These are phyloP conservation scores for Talaromyces ruber DNA, from an alignment of 495 filamentous ascomycete species.

Conservation along the genomic window DNA sequence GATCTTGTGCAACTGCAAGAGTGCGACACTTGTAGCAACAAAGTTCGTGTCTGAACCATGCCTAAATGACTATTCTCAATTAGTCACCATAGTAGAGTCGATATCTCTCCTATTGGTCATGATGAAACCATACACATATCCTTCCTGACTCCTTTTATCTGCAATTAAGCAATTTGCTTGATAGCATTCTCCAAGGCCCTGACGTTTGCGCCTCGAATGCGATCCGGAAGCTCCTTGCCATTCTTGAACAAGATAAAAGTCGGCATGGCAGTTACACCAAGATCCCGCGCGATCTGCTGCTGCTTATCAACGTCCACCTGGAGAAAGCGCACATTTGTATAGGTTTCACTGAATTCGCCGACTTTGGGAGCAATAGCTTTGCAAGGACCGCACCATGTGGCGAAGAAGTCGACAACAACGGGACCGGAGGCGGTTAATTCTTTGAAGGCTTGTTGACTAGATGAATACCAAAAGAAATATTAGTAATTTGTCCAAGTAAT, in stretches of 20 bases:
- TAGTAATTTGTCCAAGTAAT: neutral
- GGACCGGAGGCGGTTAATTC: constrained; percentile 42
- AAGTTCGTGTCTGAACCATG: neutral
- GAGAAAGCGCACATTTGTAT: constrained; percentile 56
- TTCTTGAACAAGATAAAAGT: constrained; percentile 77
- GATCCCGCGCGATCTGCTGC: constrained; percentile 59
- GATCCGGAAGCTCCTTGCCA: constrained; percentile 58
- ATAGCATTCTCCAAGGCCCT: constrained; percentile 40
- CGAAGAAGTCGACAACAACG: constrained; percentile 34
- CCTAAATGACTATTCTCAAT: neutral
- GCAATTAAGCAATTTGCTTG: constrained; percentile 45
- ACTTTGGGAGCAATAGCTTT: constrained; percentile 62
- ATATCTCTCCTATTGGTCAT: neutral
- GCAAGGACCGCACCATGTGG: constrained; percentile 61
- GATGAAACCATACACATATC: neutral
- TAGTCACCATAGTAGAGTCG: neutral
- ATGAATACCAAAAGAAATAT: neutral
- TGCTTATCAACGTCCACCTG: constrained; percentile 86
- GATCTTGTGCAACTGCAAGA: neutral
- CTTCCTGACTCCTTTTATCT: neutral
- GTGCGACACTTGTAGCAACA: neutral
- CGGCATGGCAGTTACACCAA: constrained; percentile 80
- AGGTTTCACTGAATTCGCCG: constrained; percentile 51
- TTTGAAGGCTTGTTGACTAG: constrained; percentile 16
- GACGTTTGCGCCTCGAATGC: constrained; percentile 70